Conservation (phyloP, 2,329 filamentous ascomycete species). For the Didymella segeticola region DNA sequence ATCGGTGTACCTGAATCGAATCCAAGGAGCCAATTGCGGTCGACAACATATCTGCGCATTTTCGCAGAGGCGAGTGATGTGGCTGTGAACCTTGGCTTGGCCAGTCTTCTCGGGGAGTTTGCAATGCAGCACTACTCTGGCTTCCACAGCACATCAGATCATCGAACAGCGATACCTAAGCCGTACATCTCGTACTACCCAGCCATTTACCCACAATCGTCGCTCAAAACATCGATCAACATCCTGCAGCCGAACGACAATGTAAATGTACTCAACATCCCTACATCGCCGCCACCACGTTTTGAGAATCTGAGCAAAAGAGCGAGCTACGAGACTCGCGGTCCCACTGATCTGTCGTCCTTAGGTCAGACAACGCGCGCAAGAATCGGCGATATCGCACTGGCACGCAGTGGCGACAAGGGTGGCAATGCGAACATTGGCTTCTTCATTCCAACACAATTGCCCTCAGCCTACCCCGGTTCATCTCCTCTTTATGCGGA, state of each 20-base stretch:
- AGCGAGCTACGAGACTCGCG: conserved; percentile 41
- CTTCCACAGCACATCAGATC: conserved; percentile 40
- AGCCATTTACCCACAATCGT: conserved; percentile 35
- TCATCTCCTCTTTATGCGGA: conserved; percentile 33
- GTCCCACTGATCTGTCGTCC: conserved; percentile 35
- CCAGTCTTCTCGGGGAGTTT: conserved; percentile 31
- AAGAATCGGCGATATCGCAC: conserved; percentile 52
- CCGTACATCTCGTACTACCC: conserved; percentile 45
- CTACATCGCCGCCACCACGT: conserved; percentile 23
- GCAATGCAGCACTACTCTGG: conserved; percentile 43
- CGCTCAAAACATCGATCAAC: conserved; percentile 39
- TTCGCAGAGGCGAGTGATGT: conserved; percentile 38
- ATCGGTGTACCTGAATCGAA: conserved; percentile 37
- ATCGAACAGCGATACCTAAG: conserved; percentile 38
- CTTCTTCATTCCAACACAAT: conserved; percentile 44
- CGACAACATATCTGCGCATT: conserved; percentile 43
- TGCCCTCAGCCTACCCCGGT: conserved; percentile 34
- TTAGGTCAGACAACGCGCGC: conserved; percentile 32
- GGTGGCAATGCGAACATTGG: conserved; percentile 46
- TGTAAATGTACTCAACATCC: conserved; percentile 9
- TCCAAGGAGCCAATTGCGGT: conserved; percentile 37
- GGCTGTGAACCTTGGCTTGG: conserved; percentile 31
- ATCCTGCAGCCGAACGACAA: conserved; percentile 37
- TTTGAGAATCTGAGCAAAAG: conserved; percentile 28
- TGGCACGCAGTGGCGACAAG: conserved; percentile 53